Conservation (phyloP, 2,329 filamentous ascomycete species). For the Pseudogymnoascus sp. region DNA sequence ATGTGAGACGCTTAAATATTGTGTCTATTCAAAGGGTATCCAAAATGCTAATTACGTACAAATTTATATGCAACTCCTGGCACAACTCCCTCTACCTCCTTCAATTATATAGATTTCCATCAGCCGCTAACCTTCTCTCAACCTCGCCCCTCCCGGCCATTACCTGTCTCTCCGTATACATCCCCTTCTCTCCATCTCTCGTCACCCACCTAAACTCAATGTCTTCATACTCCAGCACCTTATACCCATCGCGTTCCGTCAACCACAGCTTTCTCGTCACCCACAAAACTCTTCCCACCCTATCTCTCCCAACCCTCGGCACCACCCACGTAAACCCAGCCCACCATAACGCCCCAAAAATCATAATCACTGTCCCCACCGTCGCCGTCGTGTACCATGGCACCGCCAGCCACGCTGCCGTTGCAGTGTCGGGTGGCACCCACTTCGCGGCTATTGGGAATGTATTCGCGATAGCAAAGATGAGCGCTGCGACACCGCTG, state of each 20-base stretch:
- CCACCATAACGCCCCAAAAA: slow-evolving; percentile 5
- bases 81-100: neutral
- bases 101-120: neutral
- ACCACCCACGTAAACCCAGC: neutral
- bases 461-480: slow-evolving; percentile 5
- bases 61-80: neutral
- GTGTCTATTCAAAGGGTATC: neutral
- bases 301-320: slow-evolving; percentile 4
- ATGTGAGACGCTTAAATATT: neutral
- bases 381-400: slow-evolving; percentile 9
- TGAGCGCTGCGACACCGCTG: neutral
- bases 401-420: neutral
- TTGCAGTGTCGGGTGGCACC: neutral
- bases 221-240: slow-evolving; percentile 11
- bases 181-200: neutral
- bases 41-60: slow-evolving; percentile 1
- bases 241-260: slow-evolving; percentile 4
- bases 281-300: slow-evolving; percentile 7
- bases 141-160: neutral
- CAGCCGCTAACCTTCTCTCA: neutral
- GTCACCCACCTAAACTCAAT: slow-evolving; percentile 12
- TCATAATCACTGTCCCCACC: slow-evolving; percentile 4
- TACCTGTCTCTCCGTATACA: neutral
- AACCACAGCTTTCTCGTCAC: slow-evolving; percentile 12
- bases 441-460: slow-evolving; percentile 11